Evolutionary conservation across 129 eudicot species (phyloP), one percentile per base, ranked within the genome.

Genomic region (Saposhnikovia divaricata): DNA sequence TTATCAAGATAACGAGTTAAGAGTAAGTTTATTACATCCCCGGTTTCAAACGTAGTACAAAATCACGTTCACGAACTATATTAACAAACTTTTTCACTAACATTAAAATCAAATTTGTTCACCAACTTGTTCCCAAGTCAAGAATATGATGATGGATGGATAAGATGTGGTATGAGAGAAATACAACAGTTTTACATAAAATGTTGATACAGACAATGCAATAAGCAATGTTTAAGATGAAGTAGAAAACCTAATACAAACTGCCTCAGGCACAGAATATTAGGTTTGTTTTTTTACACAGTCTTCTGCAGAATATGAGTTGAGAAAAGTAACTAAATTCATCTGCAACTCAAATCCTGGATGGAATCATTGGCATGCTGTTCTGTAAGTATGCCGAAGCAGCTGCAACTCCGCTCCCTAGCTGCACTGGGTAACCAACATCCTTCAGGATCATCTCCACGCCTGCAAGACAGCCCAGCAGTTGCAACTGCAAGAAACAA

Each of bases 371-470:
- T 34, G 99, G 99, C 69, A 86, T 92, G 82, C 82, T 68, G 85
- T 92, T 95, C 79, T 92, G 99, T 40, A 95, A 87, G 87, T 79
- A 95, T 8, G 90, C 90, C 77, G 87, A 81, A 66, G 99, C 99
- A 77, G 99, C 99, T 16, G 91, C 99, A 40, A 95, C 95, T 51
- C 99, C 99, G 65, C 97, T 92, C 75, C 99, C 99, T 6, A 95
- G 87, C 89, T 90, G 84, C 69, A 95, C 97, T 8, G 97, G 96
- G 86, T 95, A 95, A 11, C 99, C 99, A 6, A 95, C 96, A 77
- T 95, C 99, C 86, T 92, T 95, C 21, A 95, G 95, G 79, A 95
- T 89, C 99, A 95, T 95, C 82, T 95, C 99, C 80, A 95, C 99
- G 19, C 99, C 99, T 44, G 97, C 99, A 76, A 95, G 95, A 83